Base-by-base conservation (phyloP, 2,329 filamentous ascomycete genomes). In the Xenoacremonium recifei region DNA sequence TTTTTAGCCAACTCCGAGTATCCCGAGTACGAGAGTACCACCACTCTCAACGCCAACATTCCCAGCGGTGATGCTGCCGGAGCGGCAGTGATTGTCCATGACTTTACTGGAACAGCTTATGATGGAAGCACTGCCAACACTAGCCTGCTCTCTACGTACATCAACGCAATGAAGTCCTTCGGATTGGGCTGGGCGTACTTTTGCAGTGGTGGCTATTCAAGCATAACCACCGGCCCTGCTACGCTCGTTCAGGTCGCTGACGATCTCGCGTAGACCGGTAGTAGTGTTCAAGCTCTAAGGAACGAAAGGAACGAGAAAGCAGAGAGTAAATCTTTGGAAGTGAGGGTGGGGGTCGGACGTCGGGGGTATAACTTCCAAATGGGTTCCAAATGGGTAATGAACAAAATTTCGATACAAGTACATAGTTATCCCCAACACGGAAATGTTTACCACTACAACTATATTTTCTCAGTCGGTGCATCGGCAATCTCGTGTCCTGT, bases 51-150 rank as follows among this genome's bases (percentile, higher is more conserved):
- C 17, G 47, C 42, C 35, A 57, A 47, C 11, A 32, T 58, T 10
- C 52, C 49, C 0, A 21, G 3, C 11, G 44, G 35, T 2, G 29
- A 36, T 17, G 21, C 33, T 19, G 18, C 19, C 2, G 37, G 50
- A 21, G 45, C 39, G 1, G 50, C 50, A 1, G 36, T 57, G 1
- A 51, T 58, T 7, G 37, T 58, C 18, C 47, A 58, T 6, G 11
- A 13, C 5, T 57, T 57, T 12, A 37, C 33, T 6, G 54, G 52
- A 6, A 42, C 15, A 7, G 37, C 47, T 10, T 38, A 15, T 9
- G 45, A 52, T 27, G 48, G 48, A 18, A 33, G 10, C 2, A 16
- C 35, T 2, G 49, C 50, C 4, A 19, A 38, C 10, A 3, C 27
- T 6, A 21, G 25, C 3, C 10, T 45, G 27, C 16, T 45, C 1